Percentiles rank a stretch among this genome's conserved stretches.
phyloP scores from a whole-genome alignment of 2,329 filamentous ascomycete genomes.

The Cadophora malorum region DNA sequence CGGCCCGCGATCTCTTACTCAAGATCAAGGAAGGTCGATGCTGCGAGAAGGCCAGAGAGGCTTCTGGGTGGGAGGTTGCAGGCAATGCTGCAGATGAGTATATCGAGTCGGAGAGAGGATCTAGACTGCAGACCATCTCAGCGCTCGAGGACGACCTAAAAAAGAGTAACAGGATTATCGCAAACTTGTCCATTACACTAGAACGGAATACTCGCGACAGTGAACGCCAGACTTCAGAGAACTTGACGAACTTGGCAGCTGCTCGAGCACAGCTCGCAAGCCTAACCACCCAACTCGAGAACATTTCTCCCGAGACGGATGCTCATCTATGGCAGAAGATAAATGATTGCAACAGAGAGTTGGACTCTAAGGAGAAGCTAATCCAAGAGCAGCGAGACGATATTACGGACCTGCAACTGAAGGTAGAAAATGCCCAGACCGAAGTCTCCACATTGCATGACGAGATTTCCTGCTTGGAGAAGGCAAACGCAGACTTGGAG shows the following conservation, averaged over 20 bases:
- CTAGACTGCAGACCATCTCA: background rate
- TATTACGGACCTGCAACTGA: background rate
- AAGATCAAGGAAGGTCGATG: background rate
- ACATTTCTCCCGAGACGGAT: background rate
- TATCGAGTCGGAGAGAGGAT: background rate
- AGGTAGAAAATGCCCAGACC: background rate
- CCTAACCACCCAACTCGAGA: background rate
- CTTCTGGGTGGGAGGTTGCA: background rate
- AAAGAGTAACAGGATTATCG: background rate
- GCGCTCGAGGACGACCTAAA: background rate
- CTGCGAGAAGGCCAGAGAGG: conserved; percentile 2
- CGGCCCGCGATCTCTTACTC: background rate
- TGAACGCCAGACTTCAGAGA: background rate
- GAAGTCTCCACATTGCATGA: background rate
- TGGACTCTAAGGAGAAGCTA: background rate
- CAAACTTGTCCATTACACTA: background rate
- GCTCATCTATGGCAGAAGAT: background rate
- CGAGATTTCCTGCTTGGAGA: background rate
- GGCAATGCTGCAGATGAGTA: conserved; percentile 1
- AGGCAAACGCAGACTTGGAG: background rate
- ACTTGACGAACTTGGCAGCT: background rate
- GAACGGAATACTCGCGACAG: background rate
- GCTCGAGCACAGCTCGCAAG: background rate
- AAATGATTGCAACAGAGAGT: background rate
- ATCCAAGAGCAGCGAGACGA: background rate